Evolutionary conservation across 257 asterid species (phyloP).

Genomic region (Solanum bulbocastanum): DNA sequence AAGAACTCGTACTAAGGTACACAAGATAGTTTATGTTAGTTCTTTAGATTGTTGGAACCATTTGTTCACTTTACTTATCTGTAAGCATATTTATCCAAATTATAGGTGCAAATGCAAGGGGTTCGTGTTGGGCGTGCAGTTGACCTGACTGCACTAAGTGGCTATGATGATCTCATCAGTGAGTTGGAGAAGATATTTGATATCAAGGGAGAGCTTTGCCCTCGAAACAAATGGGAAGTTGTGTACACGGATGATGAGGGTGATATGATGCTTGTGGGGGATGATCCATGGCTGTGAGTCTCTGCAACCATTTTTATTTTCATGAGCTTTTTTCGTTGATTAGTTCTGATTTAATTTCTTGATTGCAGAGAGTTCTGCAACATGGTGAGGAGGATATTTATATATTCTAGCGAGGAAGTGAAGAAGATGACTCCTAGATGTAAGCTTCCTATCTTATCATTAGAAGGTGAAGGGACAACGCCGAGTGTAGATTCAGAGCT

Average conservation of each 20-base stretch:
- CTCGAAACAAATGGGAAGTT: constrained; percentile 57
- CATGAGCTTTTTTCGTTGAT: background rate
- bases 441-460: constrained; percentile 35
- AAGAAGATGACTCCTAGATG: constrained; percentile 52
- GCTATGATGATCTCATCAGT: constrained; percentile 48
- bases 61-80: background rate
- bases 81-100: background rate
- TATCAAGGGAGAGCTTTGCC: constrained; percentile 56
- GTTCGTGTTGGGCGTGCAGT: constrained; percentile 71
- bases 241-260: constrained; percentile 71
- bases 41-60: background rate
- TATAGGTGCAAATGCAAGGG: constrained; percentile 85
- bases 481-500: constrained; percentile 39
- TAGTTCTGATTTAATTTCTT: background rate
- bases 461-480: constrained; percentile 29
- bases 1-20: constrained; percentile 76
- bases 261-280: constrained; percentile 84
- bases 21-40: background rate
- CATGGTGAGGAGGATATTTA: constrained; percentile 59
- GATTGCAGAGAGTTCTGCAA: constrained; percentile 61
- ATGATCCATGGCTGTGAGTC: constrained; percentile 77
- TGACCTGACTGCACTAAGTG: constrained; percentile 45
- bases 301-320: background rate
- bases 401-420: constrained; percentile 63
- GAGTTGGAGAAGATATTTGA: constrained; percentile 65